phyloP scores from a whole-genome alignment of 2,329 filamentous ascomycete species.

The Cercospora brassicicola region DNA sequence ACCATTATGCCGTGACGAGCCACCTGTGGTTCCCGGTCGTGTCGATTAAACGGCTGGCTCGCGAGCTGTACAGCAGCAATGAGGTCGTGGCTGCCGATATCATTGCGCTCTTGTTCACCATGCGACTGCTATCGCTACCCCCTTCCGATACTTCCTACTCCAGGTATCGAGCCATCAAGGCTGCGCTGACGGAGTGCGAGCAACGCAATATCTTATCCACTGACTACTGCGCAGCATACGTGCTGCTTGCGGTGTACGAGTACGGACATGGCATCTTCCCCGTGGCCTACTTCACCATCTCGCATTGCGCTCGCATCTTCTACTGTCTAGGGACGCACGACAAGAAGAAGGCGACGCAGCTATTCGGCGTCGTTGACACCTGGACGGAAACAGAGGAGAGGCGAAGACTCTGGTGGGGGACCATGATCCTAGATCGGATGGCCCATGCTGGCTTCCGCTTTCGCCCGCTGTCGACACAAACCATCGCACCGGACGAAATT shows the following conservation, averaged over 20 bases:
- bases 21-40: constrained; percentile 21
- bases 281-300: constrained; percentile 22
- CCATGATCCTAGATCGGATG: constrained; percentile 25
- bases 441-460: constrained; percentile 25
- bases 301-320: constrained; percentile 15
- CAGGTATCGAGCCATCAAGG: constrained; percentile 18
- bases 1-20: constrained; percentile 14
- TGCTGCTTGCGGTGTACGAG: constrained; percentile 25
- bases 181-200: constrained; percentile 21
- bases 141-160: not conserved
- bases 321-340: constrained; percentile 24
- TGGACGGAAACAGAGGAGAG: constrained; percentile 27
- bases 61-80: not conserved
- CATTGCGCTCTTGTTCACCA: constrained; percentile 16
- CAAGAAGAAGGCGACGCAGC: constrained; percentile 25
- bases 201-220: constrained; percentile 18
- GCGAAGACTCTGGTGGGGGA: constrained; percentile 26
- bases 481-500: constrained; percentile 22
- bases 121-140: constrained; percentile 18
- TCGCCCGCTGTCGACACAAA: constrained; percentile 17
- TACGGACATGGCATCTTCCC: constrained; percentile 25
- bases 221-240: constrained; percentile 21
- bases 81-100: constrained; percentile 10
- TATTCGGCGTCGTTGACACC: constrained; percentile 11
- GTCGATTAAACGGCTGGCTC: constrained; percentile 2